These are phyloP conservation scores for Circinella umbellata DNA, from an alignment of 371 early-diverging fungal genomes.

Conservation along the genomic window DNA sequence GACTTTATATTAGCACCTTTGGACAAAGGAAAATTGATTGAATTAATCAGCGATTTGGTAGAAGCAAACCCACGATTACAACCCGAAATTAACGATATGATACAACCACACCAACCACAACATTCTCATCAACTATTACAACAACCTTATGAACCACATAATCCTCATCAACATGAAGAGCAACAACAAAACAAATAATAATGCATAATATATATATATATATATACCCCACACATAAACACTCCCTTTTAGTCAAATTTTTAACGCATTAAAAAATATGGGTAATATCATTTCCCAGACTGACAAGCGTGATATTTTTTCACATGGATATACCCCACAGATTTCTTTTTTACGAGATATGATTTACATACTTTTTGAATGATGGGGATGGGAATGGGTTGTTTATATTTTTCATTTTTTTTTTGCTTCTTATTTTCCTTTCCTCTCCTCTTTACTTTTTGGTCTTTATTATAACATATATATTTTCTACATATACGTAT, in stretches of 20 bases:
- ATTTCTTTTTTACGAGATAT: neutral
- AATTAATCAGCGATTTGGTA: slow-evolving; percentile 24
- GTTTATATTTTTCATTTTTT: neutral
- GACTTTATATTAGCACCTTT: slow-evolving; percentile 16
- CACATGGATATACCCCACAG: slow-evolving; percentile 5
- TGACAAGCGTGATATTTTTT: neutral
- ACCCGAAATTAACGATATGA: slow-evolving; percentile 19
- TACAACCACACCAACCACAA: neutral
- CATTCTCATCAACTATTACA: neutral
- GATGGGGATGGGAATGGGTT: neutral
- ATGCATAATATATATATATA: neutral
- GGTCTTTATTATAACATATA: neutral
- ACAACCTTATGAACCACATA: neutral
- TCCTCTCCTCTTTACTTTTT: neutral
- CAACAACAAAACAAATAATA: neutral
- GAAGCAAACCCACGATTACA: slow-evolving; percentile 25
- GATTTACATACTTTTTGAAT: neutral
- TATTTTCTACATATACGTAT: neutral
- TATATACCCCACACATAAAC: neutral
- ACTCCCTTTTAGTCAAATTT: neutral
- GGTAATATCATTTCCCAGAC: neutral
- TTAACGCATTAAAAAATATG: neutral
- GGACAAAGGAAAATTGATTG: slow-evolving; percentile 28
- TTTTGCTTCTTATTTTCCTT: neutral
- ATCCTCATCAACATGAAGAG: neutral